Evolutionary conservation across 2,329 filamentous ascomycete species (phyloP).

Genomic region (Setomelanomma holmii): DNA sequence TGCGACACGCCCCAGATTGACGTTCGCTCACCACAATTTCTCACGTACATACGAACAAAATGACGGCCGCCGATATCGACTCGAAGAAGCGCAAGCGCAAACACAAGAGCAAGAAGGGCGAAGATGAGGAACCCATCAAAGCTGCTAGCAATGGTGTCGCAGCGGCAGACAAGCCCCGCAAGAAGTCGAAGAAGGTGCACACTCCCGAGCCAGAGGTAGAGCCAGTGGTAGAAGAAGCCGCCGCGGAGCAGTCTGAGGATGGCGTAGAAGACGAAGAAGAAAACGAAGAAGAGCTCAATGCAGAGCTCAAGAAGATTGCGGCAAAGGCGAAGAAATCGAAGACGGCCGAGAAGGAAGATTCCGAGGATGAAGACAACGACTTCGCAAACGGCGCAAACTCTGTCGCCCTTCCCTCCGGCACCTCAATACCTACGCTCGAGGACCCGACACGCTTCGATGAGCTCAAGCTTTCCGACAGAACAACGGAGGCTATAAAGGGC

Average conservation of each 20-base stretch:
- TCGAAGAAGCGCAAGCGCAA: constrained; percentile 59
- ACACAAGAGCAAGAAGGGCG: constrained; percentile 49
- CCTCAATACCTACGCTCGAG: constrained; percentile 65
- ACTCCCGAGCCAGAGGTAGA: constrained; percentile 40
- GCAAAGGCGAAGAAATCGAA: constrained; percentile 34
- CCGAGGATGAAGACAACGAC: constrained; percentile 31
- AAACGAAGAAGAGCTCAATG: constrained; percentile 42
- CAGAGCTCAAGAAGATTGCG: constrained; percentile 42
- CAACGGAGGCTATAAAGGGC: constrained; percentile 82
- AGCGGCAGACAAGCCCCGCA: constrained; percentile 45
- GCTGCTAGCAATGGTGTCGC: constrained; percentile 45
- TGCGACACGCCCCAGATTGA: constrained; percentile 14
- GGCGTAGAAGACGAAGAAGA: constrained; percentile 47
- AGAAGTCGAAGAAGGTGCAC: constrained; percentile 51
- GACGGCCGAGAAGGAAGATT: constrained; percentile 38
- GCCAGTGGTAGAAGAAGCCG: constrained; percentile 31
- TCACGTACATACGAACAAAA: constrained; percentile 24
- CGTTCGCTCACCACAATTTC: neutral
- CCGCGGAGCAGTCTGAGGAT: constrained; percentile 25
- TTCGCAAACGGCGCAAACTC: constrained; percentile 32
- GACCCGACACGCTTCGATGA: constrained; percentile 78
- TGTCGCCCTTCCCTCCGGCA: constrained; percentile 58
- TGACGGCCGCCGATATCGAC: constrained; percentile 49
- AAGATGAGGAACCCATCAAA: constrained; percentile 31
- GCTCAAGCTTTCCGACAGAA: constrained; percentile 85